Evolutionary conservation across 2,329 filamentous ascomycete species (phyloP), one percentile per base, ranked within the genome.

Genomic region (Ophiostoma pallidulum): DNA sequence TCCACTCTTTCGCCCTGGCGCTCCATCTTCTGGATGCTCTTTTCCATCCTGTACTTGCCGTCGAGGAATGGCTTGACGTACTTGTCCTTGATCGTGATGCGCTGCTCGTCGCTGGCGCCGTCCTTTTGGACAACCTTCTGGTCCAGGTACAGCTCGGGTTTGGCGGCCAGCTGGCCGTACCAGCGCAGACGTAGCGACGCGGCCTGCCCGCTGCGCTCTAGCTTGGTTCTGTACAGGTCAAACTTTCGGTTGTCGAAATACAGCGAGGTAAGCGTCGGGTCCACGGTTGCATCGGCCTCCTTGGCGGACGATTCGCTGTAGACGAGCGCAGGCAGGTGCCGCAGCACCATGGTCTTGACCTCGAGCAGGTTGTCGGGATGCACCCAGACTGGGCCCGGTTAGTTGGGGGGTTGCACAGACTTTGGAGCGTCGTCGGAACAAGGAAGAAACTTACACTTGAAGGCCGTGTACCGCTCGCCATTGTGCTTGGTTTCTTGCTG

Each of bases 321-420:
- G 19, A 98, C 83, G 14, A 98, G 80, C 26, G 94, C 81, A 1
- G 92, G 92, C 19, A 98, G 75, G 49, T 86, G 86, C 53, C 92
- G 86, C 28, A 97, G 77, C 52, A 98, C 94, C 59, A 88, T 82
- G 5, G 92, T 97, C 74, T 97, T 96, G 63, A 97, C 88, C 69
- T 98, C 92, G 56, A 97, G 80, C 24, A 97, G 73, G 66, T 98
- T 97, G 59, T 98, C 92, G 28, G 81, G 78, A 64, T 98, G 92
- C 6, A 98, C 84, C 92, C 92, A 98, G 70, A 95, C 53, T 55
- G 40, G 2, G 9, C 14, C n/a, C n/a, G 8, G 38, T 45, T 28
- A 45, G 36, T 12, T n/a, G n/a, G 16, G 9, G 14, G 7, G 35
- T 7, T 38, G 19, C 16, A 28, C n/a, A 6, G 12, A 32, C 2